Percentiles rank a stretch among this genome's conserved stretches.
Evolutionary conservation across 129 eudicot species (phyloP).

Genomic region (Flaveria ramosissima): DNA sequence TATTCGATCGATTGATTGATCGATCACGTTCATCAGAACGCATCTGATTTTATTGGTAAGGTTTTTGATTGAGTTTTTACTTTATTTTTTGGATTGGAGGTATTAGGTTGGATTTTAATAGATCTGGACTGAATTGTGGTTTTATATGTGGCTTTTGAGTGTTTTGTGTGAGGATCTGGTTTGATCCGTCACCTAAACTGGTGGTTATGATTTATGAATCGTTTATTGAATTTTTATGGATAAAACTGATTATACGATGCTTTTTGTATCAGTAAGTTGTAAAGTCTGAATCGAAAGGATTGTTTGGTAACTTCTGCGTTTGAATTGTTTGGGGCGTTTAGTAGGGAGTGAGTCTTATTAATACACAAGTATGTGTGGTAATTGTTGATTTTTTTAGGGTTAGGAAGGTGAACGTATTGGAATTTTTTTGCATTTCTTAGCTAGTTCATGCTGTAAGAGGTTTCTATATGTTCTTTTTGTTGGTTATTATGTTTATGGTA

Average conservation of each 20-base stretch:
- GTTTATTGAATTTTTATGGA: not conserved
- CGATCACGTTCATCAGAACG: slow-evolving; percentile 7
- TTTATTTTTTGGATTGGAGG: not conserved
- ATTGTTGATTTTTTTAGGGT: slow-evolving; percentile 9
- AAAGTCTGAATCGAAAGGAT: too few relatives aligned
- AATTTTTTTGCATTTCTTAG: not conserved
- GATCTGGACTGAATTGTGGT: not conserved
- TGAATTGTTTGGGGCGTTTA: not conserved
- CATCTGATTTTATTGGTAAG: slow-evolving; percentile 20
- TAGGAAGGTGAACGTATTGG: slow-evolving; percentile 5
- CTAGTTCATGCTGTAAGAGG: not conserved
- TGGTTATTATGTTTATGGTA: too few relatives aligned
- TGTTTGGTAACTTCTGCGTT: not conserved
- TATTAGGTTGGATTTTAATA: slow-evolving; percentile 2
- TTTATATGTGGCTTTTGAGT: too few relatives aligned
- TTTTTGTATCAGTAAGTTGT: not conserved
- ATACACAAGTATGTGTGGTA: not conserved
- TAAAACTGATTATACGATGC: too few relatives aligned
- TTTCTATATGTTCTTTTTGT: not conserved
- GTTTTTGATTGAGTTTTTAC: not conserved
- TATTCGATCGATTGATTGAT: not conserved
- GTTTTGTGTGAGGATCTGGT: not conserved
- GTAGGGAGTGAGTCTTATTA: not conserved
- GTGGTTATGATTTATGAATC: not conserved
- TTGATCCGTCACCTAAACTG: slow-evolving; percentile 16